Base-by-base conservation (phyloP, 768 basidiomycete genomes). In the Boletus edulis region DNA sequence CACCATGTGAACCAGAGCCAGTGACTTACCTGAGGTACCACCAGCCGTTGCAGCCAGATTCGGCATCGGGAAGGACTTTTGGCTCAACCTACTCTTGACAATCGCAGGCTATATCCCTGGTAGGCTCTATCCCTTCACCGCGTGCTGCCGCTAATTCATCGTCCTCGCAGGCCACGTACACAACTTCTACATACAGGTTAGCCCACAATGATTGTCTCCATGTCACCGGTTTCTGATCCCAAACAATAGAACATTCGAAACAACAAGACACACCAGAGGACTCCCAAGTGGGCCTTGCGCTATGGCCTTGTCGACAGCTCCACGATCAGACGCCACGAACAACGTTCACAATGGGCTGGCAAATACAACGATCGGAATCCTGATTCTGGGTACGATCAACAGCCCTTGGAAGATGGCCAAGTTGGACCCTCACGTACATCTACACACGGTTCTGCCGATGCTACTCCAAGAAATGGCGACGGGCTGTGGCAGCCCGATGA, bases 241-340 rank as follows among this genome's bases (percentile, higher is more conserved):
- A 11, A 18, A 37, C 7, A 51, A 20, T 68, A 98, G 86, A 97
- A 97, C 72, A 85, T 98, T 60, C 80, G 95, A 53, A 98, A 97
- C 75, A 98, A 98, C 78, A 92, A 95, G 78, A 95, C 84, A 63
- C 82, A 90, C 67, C 78, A 81, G 14, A 85, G 95, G 42, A 97
- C 95, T n/a, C 95, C 95, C 18, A 95, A 97, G 72, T 98, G 95
- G 95, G 88, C 87, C 0, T 78, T 90, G 72, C 82, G 87, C 59
- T 92, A 92, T 70, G 95, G 95, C 38, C 88, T 98, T 43, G 84
- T 98, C 58, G 85, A 94, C 69, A 86, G 83, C 22, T 77, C 85
- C 35, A 85, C 87, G 61, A 86, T 90, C 67, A 79, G 82, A 62
- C 88, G 94, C 65, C 86, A 88, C 52, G 81, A 87, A 65, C 81